phyloP scores from a whole-genome alignment of 345 rosid genomes.

The Acer campestre region DNA sequence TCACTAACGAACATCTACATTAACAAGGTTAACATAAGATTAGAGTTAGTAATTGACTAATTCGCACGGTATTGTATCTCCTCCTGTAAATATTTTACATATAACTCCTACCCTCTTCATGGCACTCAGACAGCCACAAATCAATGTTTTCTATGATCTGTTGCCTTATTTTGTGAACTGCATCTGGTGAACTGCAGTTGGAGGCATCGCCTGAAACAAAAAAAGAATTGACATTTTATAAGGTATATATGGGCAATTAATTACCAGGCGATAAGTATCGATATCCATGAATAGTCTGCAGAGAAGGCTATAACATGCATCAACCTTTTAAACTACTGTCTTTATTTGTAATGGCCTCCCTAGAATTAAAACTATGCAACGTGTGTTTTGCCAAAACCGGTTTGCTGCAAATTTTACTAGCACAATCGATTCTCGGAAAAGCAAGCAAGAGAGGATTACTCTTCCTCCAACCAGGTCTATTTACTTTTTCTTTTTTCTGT shows the following conservation, averaged over 20 bases:
- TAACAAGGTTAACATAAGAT: conserved; percentile 24
- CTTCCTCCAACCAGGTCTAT: background rate
- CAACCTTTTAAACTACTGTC: background rate
- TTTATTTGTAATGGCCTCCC: background rate
- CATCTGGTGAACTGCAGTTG: conserved; percentile 84
- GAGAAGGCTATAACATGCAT: background rate
- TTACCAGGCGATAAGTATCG: background rate
- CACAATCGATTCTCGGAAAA: background rate
- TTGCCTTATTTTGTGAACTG: conserved; percentile 83
- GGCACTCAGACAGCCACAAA: conserved; percentile 91
- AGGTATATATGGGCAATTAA: background rate
- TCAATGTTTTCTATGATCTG: conserved; percentile 75
- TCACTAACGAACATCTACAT: conserved; percentile 13
- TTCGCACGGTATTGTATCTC: background rate
- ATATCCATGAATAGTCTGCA: background rate
- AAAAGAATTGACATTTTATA: background rate
- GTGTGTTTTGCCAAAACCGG: background rate
- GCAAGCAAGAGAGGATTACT: background rate
- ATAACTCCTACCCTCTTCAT: conserved; percentile 37
- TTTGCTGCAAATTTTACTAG: background rate
- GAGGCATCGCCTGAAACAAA: conserved; percentile 59
- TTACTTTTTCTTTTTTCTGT: background rate
- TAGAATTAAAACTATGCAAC: background rate
- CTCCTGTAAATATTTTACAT: conserved; percentile 23
- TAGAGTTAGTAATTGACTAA: conserved; percentile 16